phyloP scores from a whole-genome alignment of 148 eudicot genomes.

The Cornus kousa region DNA sequence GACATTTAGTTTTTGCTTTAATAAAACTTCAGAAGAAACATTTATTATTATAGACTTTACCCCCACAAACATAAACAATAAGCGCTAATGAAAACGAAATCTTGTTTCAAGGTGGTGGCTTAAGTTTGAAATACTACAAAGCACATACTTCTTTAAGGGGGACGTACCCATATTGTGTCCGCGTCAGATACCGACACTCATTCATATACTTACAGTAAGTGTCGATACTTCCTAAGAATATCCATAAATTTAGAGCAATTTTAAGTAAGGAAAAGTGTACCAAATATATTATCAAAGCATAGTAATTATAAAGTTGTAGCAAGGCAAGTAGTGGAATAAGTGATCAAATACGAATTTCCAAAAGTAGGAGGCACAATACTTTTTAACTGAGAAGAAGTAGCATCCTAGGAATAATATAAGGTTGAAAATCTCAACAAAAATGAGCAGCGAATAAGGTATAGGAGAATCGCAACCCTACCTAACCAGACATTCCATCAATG shows the following conservation, averaged over 20 bases:
- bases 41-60: neutral
- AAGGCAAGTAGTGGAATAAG: neutral
- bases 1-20: neutral
- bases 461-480: constrained; percentile 40
- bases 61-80: constrained; percentile 2
- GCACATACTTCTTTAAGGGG: too few relatives aligned
- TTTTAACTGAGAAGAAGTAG: neutral
- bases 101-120: neutral
- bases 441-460: neutral
- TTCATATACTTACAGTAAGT: too few relatives aligned
- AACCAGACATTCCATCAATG: constrained; percentile 53
- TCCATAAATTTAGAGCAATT: too few relatives aligned
- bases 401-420: neutral
- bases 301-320: too few relatives aligned
- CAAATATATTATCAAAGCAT: too few relatives aligned
- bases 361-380: neutral
- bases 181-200: too few relatives aligned
- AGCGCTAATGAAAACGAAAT: neutral
- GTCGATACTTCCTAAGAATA: too few relatives aligned
- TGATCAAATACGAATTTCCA: neutral
- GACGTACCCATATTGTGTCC: too few relatives aligned
- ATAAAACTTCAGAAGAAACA: neutral
- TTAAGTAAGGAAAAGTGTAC: too few relatives aligned
- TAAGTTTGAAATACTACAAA: neutral
- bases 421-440: neutral